Evolutionary conservation across 1,139 yeast genomes (phyloP).

Genomic region (Geotrichum carabidarum): DNA sequence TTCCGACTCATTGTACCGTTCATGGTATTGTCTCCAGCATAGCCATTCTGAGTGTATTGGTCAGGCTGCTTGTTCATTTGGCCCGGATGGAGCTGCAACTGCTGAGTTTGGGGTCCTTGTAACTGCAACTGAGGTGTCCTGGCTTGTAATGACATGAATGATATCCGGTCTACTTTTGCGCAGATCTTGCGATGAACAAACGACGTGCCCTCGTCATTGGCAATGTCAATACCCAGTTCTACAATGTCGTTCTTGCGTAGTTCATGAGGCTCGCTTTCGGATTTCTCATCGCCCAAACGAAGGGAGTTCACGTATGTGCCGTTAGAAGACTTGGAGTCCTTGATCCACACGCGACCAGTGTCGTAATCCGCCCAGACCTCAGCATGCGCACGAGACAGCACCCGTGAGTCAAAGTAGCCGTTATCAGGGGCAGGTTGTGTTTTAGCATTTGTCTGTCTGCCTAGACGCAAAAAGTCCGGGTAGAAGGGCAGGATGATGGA

Average conservation of each 20-base stretch:
- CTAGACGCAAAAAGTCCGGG: slow-evolving; percentile 82
- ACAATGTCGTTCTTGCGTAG: slow-evolving; percentile 70
- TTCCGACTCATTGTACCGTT: neutral
- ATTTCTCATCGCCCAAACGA: slow-evolving; percentile 57
- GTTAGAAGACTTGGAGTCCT: slow-evolving; percentile 85
- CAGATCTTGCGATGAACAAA: slow-evolving; percentile 78
- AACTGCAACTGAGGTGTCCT: neutral
- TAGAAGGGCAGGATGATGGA: slow-evolving; percentile 70
- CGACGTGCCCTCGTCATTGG: slow-evolving; percentile 49
- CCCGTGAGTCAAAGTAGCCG: slow-evolving; percentile 92
- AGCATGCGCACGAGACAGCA: slow-evolving; percentile 89
- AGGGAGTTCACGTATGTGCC: slow-evolving; percentile 86
- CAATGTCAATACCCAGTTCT: slow-evolving; percentile 89
- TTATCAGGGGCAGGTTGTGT: slow-evolving; percentile 73
- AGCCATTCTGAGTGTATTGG: neutral
- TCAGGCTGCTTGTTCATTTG: slow-evolving; percentile 3
- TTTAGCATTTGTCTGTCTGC: slow-evolving; percentile 76
- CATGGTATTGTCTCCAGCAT: neutral
- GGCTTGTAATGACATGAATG: slow-evolving; percentile 47
- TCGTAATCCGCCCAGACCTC: slow-evolving; percentile 71
- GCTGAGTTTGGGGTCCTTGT: neutral
- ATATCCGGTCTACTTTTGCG: slow-evolving; percentile 69
- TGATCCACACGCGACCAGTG: slow-evolving; percentile 64
- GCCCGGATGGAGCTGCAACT: slow-evolving; percentile 2
- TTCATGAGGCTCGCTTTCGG: slow-evolving; percentile 52